phyloP scores from a whole-genome alignment of 345 rosid genomes.

The Triadica sebifera region DNA sequence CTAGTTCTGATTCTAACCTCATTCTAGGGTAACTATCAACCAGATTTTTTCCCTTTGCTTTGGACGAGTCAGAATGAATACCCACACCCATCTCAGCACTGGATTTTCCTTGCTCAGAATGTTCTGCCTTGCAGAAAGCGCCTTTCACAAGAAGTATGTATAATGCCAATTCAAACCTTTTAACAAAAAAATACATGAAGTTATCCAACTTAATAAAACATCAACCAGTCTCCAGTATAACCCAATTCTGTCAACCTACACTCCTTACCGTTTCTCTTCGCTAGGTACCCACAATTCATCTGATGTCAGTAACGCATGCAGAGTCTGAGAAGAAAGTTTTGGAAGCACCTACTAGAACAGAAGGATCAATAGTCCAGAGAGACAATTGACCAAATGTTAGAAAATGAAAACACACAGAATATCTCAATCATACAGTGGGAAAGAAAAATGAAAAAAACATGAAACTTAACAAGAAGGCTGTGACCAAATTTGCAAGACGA shows the following conservation, averaged over 20 bases:
- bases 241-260: constrained; percentile 18
- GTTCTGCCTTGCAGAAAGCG: constrained; percentile 51
- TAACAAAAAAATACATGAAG: constrained; percentile 21
- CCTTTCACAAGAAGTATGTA: constrained; percentile 70
- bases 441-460: no score
- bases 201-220: constrained; percentile 23
- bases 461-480: constrained; percentile 5
- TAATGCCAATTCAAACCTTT: constrained; percentile 88
- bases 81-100: constrained; percentile 44
- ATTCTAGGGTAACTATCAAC: constrained; percentile 40
- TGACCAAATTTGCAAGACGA: neutral
- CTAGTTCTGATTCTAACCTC: constrained; percentile 60
- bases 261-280: constrained; percentile 85
- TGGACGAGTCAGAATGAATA: constrained; percentile 46
- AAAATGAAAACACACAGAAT: constrained; percentile 12
- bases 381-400: constrained; percentile 7
- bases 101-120: constrained; percentile 51
- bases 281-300: constrained; percentile 90
- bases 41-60: constrained; percentile 52
- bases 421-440: no score
- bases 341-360: constrained; percentile 68
- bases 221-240: constrained; percentile 17
- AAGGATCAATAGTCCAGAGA: constrained; percentile 17
- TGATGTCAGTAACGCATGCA: constrained; percentile 89
- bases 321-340: constrained; percentile 82